phyloP scores from a whole-genome alignment of 1,284 basidiomycete genomes.

The Fistulina hepatica region DNA sequence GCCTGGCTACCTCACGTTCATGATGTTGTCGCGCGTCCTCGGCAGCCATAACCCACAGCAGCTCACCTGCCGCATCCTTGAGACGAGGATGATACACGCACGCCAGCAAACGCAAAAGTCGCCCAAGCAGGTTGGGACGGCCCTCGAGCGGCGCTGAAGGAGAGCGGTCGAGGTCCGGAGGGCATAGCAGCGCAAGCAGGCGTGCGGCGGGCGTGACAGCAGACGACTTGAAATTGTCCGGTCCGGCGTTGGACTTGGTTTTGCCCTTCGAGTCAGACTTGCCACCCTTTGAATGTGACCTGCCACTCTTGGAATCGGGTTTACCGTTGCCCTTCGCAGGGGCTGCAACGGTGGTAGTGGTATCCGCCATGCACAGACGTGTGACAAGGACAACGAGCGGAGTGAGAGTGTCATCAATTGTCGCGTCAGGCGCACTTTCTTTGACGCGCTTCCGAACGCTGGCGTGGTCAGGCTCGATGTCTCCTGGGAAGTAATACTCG shows the following conservation, averaged over 20 bases:
- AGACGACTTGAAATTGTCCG: too few species aligned
- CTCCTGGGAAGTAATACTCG: slow-evolving; percentile 54
- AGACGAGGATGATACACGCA: slow-evolving; percentile 61
- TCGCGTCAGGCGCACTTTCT: slow-evolving; percentile 30
- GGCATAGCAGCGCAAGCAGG: slow-evolving; percentile 58
- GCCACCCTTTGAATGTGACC: too few species aligned
- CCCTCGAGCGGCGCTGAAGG: slow-evolving; percentile 50
- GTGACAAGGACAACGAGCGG: slow-evolving; percentile 69
- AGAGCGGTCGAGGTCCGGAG: slow-evolving; percentile 69
- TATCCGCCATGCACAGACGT: slow-evolving; percentile 55
- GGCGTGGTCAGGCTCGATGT: slow-evolving; percentile 49
- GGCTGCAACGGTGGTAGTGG: too few species aligned
- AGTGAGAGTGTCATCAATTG: slow-evolving; percentile 64
- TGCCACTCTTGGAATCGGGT: too few species aligned
- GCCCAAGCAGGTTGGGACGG: slow-evolving; percentile 63
- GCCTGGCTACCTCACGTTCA: slow-evolving; percentile 1
- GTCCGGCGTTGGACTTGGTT: too few species aligned
- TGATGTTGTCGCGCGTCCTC: slow-evolving; percentile 48
- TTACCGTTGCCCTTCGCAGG: too few species aligned
- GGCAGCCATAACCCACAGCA: slow-evolving; percentile 74
- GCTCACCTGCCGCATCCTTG: slow-evolving; percentile 73
- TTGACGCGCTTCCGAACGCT: slow-evolving; percentile 41
- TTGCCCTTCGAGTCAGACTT: too few species aligned
- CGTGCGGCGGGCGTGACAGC: slow-evolving; percentile 38
- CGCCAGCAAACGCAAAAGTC: slow-evolving; percentile 67